Evolutionary conservation across 306 rosid species (phyloP), one percentile per base, ranked within the genome.

Genomic region (Sindora glabra): DNA sequence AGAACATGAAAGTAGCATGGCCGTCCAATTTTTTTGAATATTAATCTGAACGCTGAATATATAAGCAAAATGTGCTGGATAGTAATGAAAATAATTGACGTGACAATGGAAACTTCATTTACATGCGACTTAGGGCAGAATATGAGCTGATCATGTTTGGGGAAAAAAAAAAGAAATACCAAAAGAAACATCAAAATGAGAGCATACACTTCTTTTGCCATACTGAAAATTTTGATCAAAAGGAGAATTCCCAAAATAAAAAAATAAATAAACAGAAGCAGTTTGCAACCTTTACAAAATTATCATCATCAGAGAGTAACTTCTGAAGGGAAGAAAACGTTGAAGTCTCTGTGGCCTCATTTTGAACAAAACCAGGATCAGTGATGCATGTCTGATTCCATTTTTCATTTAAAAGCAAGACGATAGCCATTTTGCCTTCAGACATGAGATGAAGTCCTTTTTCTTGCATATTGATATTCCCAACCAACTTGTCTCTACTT

Each of bases 371-470:
- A 65, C 50, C 79, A 21, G 57, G 66, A 65, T 64, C 80, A 51
- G 15, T 44, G 51, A 52, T 45, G 57, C 33, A 33, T 18, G 45
- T 77, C 29, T 44, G 71, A 5, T 58, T 36, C 53, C 69, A 79
- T 19, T 60, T 71, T 67, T 76, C 84, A 64, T 76, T 78, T 25
- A 79, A 73, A 59, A 88, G 71, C 72, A 92, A 60, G 65, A 83
- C 83, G 16, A 81, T 23, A 53, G 98, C 95, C 78, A 83, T 75
- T 84, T 85, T 92, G 13, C 95, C 92, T 52, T 81, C 62, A 34
- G 85, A 86, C 51, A 74, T 57, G 72, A 88, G 85, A 63, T 71
- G 58, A 33, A 56, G 73, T 67, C 94, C 98, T 76, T 70, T 82
- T 66, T 81, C 71, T 29, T 70, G 83, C 73, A 77, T 67, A 26